Conservation (phyloP, 495 filamentous ascomycete species). For the Penicillium ucsense region DNA sequence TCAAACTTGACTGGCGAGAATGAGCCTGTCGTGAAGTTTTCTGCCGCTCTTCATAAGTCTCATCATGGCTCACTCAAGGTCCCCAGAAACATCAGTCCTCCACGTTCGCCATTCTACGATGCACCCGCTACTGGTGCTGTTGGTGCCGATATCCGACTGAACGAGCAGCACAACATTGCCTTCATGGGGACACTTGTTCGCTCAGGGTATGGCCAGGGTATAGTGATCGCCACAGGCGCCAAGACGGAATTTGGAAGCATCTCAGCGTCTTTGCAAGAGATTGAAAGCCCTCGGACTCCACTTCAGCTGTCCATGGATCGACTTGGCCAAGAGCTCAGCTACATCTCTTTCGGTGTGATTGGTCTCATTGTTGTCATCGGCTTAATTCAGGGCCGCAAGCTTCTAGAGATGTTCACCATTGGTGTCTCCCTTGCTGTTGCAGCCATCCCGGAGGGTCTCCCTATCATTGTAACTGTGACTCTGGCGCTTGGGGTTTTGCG, state of each 20-base stretch:
- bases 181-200: constrained; percentile 98
- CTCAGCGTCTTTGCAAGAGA: constrained; percentile 81
- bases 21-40: constrained; percentile 72
- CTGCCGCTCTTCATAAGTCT: constrained; percentile 43
- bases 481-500: constrained; percentile 87
- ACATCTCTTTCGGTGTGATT: constrained; percentile 92
- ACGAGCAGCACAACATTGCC: constrained; percentile 73
- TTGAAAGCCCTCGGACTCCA: constrained; percentile 88
- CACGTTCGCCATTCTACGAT: constrained; percentile 50
- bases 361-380: constrained; percentile 83
- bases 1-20: constrained; percentile 98
- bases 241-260: constrained; percentile 97
- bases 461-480: constrained; percentile 96
- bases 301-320: constrained; percentile 95
- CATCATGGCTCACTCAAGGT: constrained; percentile 10
- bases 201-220: constrained; percentile 89
- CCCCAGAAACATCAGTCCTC: constrained; percentile 27
- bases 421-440: constrained; percentile 94
- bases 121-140: constrained; percentile 52
- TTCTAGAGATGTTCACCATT: constrained; percentile 96
- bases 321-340: constrained; percentile 86
- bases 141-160: constrained; percentile 53
- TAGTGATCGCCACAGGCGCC: constrained; percentile 88
- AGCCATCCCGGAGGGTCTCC: constrained; percentile 92
- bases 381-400: constrained; percentile 73